These are phyloP conservation scores for Talaromyces amestolkiae DNA, from an alignment of 2,329 filamentous ascomycete genomes.

Conservation along the genomic window DNA sequence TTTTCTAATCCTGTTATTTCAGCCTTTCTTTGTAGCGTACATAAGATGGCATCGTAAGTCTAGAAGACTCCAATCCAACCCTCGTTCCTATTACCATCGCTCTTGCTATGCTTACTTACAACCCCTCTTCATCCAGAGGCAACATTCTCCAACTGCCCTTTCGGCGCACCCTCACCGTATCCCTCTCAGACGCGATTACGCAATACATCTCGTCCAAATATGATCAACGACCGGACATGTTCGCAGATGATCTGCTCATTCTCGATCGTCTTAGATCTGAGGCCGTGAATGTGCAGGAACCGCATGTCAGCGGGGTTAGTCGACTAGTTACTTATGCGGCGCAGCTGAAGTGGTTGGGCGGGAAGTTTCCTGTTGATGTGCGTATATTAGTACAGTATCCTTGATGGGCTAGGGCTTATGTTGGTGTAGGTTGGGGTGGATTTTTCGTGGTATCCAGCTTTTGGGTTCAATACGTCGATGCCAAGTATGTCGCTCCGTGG, in stretches of 20 bases:
- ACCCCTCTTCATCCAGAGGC: conserved; percentile 25
- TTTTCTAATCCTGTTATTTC: background rate
- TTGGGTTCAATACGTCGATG: conserved; percentile 82
- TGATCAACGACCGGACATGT: conserved; percentile 98
- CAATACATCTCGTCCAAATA: conserved; percentile 98
- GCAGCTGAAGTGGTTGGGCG: conserved; percentile 87
- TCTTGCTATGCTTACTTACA: background rate
- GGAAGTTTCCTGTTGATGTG: conserved; percentile 95
- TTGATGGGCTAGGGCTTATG: conserved; percentile 8
- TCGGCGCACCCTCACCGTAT: conserved; percentile 75
- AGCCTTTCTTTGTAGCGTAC: background rate
- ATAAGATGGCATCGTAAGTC: conserved; percentile 37
- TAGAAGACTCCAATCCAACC: background rate
- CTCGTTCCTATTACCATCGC: background rate
- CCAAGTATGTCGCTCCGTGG: conserved; percentile 46
- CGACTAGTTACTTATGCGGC: conserved; percentile 90
- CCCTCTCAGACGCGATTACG: conserved; percentile 77
- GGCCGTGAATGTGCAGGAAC: conserved; percentile 84
- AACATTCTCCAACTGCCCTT: conserved; percentile 75
- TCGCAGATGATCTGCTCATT: conserved; percentile 79
- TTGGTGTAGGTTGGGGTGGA: conserved; percentile 77
- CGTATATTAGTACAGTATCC: conserved; percentile 25
- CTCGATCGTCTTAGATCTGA: conserved; percentile 81
- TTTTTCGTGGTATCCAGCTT: conserved; percentile 91
- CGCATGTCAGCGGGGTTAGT: conserved; percentile 79